phyloP scores from a whole-genome alignment of 805 yeast species.

The Lachancea sp. region DNA sequence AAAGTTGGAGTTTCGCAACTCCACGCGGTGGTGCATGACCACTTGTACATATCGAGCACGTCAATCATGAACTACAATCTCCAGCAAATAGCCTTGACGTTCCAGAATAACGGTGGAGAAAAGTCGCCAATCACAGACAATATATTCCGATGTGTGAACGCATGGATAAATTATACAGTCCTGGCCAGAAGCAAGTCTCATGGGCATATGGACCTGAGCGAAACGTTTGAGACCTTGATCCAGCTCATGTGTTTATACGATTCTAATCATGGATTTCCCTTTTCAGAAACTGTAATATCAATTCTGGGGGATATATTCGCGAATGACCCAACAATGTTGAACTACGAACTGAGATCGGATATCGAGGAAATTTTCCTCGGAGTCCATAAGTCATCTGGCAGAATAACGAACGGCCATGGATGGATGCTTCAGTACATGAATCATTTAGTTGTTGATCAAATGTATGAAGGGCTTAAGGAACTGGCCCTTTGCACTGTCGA shows the following conservation, averaged over 20 bases:
- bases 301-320: conserved; percentile 28
- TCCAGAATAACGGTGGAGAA: background rate
- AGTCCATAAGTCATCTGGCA: conserved; percentile 20
- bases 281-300: conserved; percentile 23
- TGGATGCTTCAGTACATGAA: conserved; percentile 34
- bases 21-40: conserved; percentile 29
- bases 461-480: conserved; percentile 29
- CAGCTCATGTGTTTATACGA: conserved; percentile 27
- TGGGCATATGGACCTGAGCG: conserved; percentile 29
- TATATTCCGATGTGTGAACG: conserved; percentile 23
- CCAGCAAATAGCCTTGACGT: conserved; percentile 4
- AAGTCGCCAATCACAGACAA: conserved; percentile 9
- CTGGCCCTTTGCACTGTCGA: conserved; percentile 31
- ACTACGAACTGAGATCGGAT: conserved; percentile 26
- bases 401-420: conserved; percentile 18
- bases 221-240: conserved; percentile 26
- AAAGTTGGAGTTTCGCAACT: conserved; percentile 25
- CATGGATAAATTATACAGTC: conserved; percentile 31
- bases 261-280: conserved; percentile 20
- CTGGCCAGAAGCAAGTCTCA: conserved; percentile 25
- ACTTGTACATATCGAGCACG: conserved; percentile 30
- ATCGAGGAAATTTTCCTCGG: conserved; percentile 30
- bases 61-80: conserved; percentile 28
- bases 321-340: conserved; percentile 27
- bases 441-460: conserved; percentile 28